Evolutionary conservation across 2,329 filamentous ascomycete species (phyloP), one percentile per base, ranked within the genome.

Genomic region (Calonectria fujianensis): DNA sequence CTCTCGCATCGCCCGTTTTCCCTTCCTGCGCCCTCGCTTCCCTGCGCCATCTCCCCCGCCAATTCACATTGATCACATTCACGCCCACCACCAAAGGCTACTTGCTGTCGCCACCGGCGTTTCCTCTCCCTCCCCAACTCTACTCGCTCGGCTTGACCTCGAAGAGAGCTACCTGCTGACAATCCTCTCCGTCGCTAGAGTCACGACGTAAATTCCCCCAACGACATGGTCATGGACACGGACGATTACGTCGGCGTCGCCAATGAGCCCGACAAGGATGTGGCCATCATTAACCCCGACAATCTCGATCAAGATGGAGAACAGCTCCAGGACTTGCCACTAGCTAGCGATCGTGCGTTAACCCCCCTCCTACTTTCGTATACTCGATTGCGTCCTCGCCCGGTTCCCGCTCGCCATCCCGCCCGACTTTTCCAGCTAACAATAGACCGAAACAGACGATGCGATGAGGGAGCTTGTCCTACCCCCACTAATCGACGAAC

Each of bases 381-480:
- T 48, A 51, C 59, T 57, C 72, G 67, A 65, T 67, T 70, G 27
- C 18, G 20, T 29, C 31, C 31, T 11, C 59, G n/a, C 16, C 27
- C 31, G 35, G 50, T 31, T 45, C 54, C 52, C 32, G 48, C 51
- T 72, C 65, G 64, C 70, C 32, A 51, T 63, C 45, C 48, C 63
- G 51, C 32, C 63, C 32, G 57, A 63, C 37, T 37, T 27, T 41
- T 24, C 57, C 51, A 65, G 74, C 80, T 82, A 77, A 84, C 74
- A 57, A 10, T 31, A 54, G 61, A 74, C 75, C 52, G 65, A 45
- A 73, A 45, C 73, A 96, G 94, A 92, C 86, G 94, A 97, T 78
- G 94, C 94, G 65, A 98, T 98, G 91, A 94, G 94, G 87, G 93
- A 95, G 80, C 88, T 93, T 78, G 92, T 96, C 78, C 90, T 98